Base-by-base conservation (phyloP, 352 stramenopile genomes). In the Pythium utonaiense region DNA sequence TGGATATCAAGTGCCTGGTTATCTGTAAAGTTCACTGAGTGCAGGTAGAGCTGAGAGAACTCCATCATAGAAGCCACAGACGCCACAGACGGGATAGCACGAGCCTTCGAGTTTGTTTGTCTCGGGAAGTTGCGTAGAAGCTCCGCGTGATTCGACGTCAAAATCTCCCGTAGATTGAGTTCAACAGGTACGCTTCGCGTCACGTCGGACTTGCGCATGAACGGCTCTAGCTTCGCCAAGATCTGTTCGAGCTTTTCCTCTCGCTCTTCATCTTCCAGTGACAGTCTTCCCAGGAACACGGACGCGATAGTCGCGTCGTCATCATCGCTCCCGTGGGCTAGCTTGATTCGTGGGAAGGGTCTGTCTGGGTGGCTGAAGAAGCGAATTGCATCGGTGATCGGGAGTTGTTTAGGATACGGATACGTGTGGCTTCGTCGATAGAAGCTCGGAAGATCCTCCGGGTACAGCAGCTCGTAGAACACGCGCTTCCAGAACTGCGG, bases 401-500 rank as follows among this genome's bases (percentile, higher is more conserved):
- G 38, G n/a, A n/a, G n/a, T n/a, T n/a, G n/a, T n/a, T n/a, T n/a
- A n/a, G n/a, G n/a, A n/a, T n/a, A n/a, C n/a, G n/a, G n/a, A n/a
- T n/a, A n/a, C n/a, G n/a, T n/a, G n/a, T n/a, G n/a, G n/a, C n/a
- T n/a, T n/a, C 34, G 34, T 41, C 19, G 13, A 14, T 16, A 7
- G 7, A 6, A 5, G 6, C 12, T 41, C 12, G 7, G 34, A 14
- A 41, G 12, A 0, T 16, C 19, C 17, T 52, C 21, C 13, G 22
- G 22, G 40, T 48, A 48, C 3, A 48, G n/a, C 10, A 58, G 33
- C 22, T 58, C 27, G 33, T n/a, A 8, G 31, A 58, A 58, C 10
- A 58, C 52, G 12, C 52, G 52, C 27, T 31, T 48, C 52, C 52
- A 58, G 27, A 58, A 58, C 17, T 22, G 12, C 36, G 52, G 52